Evolutionary conservation across 139 green algal genomes (phyloP), one percentile per base, ranked within the genome.

Genomic region (Gonium pectorale): DNA sequence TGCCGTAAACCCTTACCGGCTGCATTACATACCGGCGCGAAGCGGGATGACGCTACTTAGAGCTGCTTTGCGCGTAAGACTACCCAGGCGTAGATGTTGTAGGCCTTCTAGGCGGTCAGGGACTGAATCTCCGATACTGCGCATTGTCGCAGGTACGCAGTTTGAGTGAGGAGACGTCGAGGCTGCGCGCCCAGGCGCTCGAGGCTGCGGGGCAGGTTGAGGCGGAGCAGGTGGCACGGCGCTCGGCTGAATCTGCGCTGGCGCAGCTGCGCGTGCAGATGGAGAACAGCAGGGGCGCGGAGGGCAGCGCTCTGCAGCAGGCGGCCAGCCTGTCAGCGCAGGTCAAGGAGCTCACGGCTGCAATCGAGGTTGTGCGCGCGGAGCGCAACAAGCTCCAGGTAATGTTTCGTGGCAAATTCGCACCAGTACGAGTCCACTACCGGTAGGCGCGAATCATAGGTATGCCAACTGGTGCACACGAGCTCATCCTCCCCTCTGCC

Each of bases 381-480:
- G 83, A 88, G 74, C 63, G 83, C 38, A 85, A 79, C 74, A 83
- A 88, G 74, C 83, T 88, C 49, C 83, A 88, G 83, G 83, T 85
- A 33, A 27, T 41, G n/a, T n/a, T n/a, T n/a, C n/a, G n/a, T n/a
- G n/a, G n/a, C n/a, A n/a, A n/a, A n/a, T n/a, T n/a, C n/a, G n/a
- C n/a, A n/a, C n/a, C n/a, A n/a, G n/a, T n/a, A n/a, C n/a, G n/a
- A n/a, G n/a, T n/a, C n/a, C n/a, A n/a, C n/a, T n/a, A n/a, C n/a
- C n/a, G n/a, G n/a, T n/a, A n/a, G n/a, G n/a, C n/a, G n/a, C n/a
- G n/a, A n/a, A n/a, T n/a, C n/a, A n/a, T n/a, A n/a, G n/a, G n/a
- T n/a, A n/a, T n/a, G n/a, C n/a, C n/a, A n/a, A n/a, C n/a, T n/a
- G n/a, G n/a, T n/a, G n/a, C n/a, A n/a, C n/a, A n/a, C n/a, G n/a